Percentiles rank a stretch among this genome's conserved stretches.
phyloP scores from a whole-genome alignment of 2,329 filamentous ascomycete species.

The Exophiala phaeomuriformis region DNA sequence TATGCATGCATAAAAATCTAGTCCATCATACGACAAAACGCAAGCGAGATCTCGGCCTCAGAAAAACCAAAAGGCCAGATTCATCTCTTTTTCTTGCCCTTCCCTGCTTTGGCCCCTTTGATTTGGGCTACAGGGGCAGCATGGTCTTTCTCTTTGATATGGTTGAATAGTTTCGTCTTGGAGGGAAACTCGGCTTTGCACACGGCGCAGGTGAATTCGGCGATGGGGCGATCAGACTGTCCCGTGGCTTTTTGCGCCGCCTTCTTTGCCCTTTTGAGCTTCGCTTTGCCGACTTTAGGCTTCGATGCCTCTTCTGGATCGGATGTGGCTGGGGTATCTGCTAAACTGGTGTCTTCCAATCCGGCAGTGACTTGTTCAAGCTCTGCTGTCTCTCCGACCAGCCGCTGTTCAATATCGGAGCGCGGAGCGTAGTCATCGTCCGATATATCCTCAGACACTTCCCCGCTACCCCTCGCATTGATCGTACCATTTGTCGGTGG shows the following conservation, averaged over 20 bases:
- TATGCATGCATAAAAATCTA: slow-evolving; percentile 7
- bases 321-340: slow-evolving; percentile 15
- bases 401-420: slow-evolving; percentile 36
- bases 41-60: not conserved
- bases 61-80: too few relatives aligned
- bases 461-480: slow-evolving; percentile 10
- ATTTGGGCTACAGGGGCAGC: slow-evolving; percentile 42
- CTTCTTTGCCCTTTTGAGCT: slow-evolving; percentile 47
- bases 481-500: not conserved
- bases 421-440: slow-evolving; percentile 41
- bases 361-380: slow-evolving; percentile 7
- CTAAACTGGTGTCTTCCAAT: slow-evolving; percentile 24
- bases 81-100: slow-evolving; percentile 26
- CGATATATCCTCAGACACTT: slow-evolving; percentile 8
- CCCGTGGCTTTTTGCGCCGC: slow-evolving; percentile 34
- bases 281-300: slow-evolving; percentile 45
- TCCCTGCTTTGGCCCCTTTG: slow-evolving; percentile 20
- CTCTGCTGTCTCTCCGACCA: slow-evolving; percentile 25
- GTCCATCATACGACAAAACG: not conserved
- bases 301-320: slow-evolving; percentile 23
- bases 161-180: slow-evolving; percentile 64
- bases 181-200: slow-evolving; percentile 74
- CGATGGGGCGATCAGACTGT: slow-evolving; percentile 6
- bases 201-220: slow-evolving; percentile 61
- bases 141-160: slow-evolving; percentile 60